Evolutionary conservation across 2,329 filamentous ascomycete species (phyloP).

Genomic region (Cladophialophora bantiana): DNA sequence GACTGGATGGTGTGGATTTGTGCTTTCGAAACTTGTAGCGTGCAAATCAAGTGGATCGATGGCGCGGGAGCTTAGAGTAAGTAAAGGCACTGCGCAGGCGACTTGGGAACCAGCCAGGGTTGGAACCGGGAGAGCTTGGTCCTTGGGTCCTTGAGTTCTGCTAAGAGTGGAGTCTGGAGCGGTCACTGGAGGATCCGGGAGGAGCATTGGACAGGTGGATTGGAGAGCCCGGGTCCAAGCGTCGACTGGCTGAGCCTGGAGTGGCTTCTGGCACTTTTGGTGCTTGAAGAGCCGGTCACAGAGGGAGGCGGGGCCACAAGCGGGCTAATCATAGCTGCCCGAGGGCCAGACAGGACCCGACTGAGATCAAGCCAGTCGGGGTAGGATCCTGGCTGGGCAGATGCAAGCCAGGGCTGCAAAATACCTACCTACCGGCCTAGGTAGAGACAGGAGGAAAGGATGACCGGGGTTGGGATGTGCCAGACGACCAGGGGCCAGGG

Average conservation of each 20-base stretch:
- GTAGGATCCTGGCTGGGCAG: slow-evolving; percentile 23
- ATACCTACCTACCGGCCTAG: not conserved
- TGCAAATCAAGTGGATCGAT: slow-evolving; percentile 31
- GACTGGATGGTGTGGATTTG: slow-evolving; percentile 20
- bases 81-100: slow-evolving; percentile 6
- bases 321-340: slow-evolving; percentile 24
- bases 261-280: slow-evolving; percentile 23
- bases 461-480: not conserved
- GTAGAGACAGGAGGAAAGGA: slow-evolving; percentile 9
- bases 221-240: slow-evolving; percentile 19
- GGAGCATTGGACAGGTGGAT: slow-evolving; percentile 8
- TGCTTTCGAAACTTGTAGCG: slow-evolving; percentile 22
- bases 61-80: slow-evolving; percentile 32
- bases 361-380: slow-evolving; percentile 21
- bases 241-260: slow-evolving; percentile 7
- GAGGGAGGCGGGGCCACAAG: slow-evolving; percentile 20
- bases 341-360: slow-evolving; percentile 24
- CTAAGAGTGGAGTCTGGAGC: slow-evolving; percentile 7
- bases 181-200: slow-evolving; percentile 10
- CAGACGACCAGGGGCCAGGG: slow-evolving; percentile 28
- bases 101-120: slow-evolving; percentile 22
- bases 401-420: slow-evolving; percentile 5
- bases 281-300: slow-evolving; percentile 21
- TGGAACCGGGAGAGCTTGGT: slow-evolving; percentile 21
- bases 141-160: slow-evolving; percentile 12